These are phyloP conservation scores for Lichtheimia ramosa DNA, from an alignment of 371 early-diverging fungal genomes.

Conservation along the genomic window DNA sequence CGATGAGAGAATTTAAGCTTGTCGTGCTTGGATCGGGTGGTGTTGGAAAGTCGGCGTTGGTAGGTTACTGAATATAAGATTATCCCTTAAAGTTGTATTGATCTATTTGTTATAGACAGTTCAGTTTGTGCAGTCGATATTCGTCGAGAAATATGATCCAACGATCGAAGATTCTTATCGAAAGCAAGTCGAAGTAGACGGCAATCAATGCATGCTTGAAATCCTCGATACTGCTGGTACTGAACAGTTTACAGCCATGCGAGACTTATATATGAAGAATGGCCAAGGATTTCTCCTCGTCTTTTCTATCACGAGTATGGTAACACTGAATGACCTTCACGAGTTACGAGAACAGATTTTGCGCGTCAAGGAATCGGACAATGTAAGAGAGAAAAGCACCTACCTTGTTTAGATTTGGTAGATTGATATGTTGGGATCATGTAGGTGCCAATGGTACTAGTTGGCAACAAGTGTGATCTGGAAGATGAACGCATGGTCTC, in stretches of 20 bases:
- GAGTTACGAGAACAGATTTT: conserved; percentile 82
- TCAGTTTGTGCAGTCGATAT: conserved; percentile 17
- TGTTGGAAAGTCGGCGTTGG: conserved; percentile 13
- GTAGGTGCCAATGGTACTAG: conserved; percentile 84
- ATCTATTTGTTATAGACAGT: conserved; percentile 4
- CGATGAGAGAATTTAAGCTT: conserved; percentile 10
- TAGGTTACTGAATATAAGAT: not conserved
- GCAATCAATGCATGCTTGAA: conserved; percentile 86
- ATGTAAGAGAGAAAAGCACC: conserved; percentile 48
- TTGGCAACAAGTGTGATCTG: conserved; percentile 88
- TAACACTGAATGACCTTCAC: conserved; percentile 78
- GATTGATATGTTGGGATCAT: not conserved
- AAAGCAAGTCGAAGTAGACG: conserved; percentile 87
- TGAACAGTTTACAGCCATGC: conserved; percentile 92
- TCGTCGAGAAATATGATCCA: conserved; percentile 69
- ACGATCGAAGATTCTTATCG: conserved; percentile 92
- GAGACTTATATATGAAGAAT: conserved; percentile 92
- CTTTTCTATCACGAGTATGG: conserved; percentile 83
- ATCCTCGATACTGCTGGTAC: conserved; percentile 88
- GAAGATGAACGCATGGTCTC: conserved; percentile 80
- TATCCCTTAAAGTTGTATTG: not conserved
- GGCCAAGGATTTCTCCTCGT: conserved; percentile 89
- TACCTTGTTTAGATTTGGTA: no score
- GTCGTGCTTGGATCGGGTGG: conserved; percentile 14
- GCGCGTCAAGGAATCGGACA: conserved; percentile 81